Evolutionary conservation across 2,329 filamentous ascomycete species (phyloP), one percentile per base, ranked within the genome.

Genomic region (Phyllosticta ampelicida): DNA sequence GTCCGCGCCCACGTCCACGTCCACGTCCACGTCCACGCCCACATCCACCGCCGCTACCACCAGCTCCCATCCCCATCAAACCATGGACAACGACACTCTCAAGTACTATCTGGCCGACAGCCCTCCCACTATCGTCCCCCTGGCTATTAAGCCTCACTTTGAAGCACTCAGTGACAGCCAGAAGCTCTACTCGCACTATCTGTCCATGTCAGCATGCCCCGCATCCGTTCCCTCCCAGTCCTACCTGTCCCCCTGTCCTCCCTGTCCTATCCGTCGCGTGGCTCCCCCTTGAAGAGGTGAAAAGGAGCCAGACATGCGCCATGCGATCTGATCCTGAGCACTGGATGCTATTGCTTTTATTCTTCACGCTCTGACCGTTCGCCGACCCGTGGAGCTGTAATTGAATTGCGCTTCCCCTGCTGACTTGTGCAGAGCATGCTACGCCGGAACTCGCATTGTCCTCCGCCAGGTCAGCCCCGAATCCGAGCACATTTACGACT

Each of bases 131-230:
- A 84, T 96, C 59, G 92, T 96, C 60, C 84, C 86, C 53, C 82
- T 99, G 54, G 86, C 90, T 71, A 94, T 97, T 71, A 90, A 90
- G 75, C 88, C 90, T 70, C 92, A 97, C 74, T 99, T 97, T 67
- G 87, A 92, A 58, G 83, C 85, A 36, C 74, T 94, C 61, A 80
- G 75, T 56, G 82, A 88, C 66, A 78, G 87, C 70, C 84, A 95
- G 76, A 90, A 92, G 77, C 85, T 87, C 69, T 96, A 96, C 78
- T 88, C 91, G 63, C 91, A 96, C 75, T 90, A 72, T 57, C 67
- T 74, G 60, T 73, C 71, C 44, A 60, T 71, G 72, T 74, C 48
- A 67, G 55, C 64, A 13, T 44, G 21, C 54, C 51, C 51, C 58
- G 52, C 56, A 23, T 21, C 56, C 19, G n/a, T 19, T 36, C 44